A percentile compares a stretch with the other conserved stretches of the same genome.
Evolutionary conservation across 306 rosid genomes (phyloP).

Genomic region (Trifolium repens): DNA sequence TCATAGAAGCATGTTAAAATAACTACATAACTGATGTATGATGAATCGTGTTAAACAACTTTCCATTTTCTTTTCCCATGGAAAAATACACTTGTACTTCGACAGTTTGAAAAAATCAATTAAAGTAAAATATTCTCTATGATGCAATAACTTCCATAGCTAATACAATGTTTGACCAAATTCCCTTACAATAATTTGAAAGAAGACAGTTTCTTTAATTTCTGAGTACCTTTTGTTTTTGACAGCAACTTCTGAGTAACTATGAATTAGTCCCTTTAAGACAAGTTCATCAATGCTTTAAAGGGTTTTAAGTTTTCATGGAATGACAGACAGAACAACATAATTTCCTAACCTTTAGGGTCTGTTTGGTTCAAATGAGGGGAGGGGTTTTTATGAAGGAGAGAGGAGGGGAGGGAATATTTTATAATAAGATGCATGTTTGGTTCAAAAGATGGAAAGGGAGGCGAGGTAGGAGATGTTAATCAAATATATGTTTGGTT

Average conservation of each 20-base stretch:
- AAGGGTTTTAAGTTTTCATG: slow-evolving; percentile 22
- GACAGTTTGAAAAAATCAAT: slow-evolving; percentile 1
- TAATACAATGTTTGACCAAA: slow-evolving; percentile 17
- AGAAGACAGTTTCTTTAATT: slow-evolving; percentile 19
- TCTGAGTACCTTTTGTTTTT: neutral
- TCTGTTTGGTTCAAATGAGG: no score
- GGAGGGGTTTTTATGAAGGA: no score
- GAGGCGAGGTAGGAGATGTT: no score
- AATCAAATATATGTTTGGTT: no score
- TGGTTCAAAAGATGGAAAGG: no score
- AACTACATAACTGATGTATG: slow-evolving; percentile 24
- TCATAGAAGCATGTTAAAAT: slow-evolving; percentile 25
- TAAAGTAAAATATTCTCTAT: slow-evolving; percentile 16
- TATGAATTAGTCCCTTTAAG: slow-evolving; percentile 23
- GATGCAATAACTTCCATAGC: slow-evolving; percentile 6
- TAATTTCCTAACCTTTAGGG: slow-evolving; percentile 21
- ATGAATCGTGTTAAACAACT: slow-evolving; percentile 10
- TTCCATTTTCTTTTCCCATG: slow-evolving; percentile 7
- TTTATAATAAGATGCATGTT: no score
- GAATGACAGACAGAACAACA: slow-evolving; percentile 28
- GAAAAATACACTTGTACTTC: slow-evolving; percentile 1
- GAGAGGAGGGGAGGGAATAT: no score
- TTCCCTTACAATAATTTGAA: slow-evolving; percentile 20
- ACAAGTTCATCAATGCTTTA: slow-evolving; percentile 10
- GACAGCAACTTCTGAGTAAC: slow-evolving; percentile 2